These are phyloP conservation scores for Thelonectria olida DNA, from an alignment of 2,329 filamentous ascomycete genomes.

Conservation along the genomic window DNA sequence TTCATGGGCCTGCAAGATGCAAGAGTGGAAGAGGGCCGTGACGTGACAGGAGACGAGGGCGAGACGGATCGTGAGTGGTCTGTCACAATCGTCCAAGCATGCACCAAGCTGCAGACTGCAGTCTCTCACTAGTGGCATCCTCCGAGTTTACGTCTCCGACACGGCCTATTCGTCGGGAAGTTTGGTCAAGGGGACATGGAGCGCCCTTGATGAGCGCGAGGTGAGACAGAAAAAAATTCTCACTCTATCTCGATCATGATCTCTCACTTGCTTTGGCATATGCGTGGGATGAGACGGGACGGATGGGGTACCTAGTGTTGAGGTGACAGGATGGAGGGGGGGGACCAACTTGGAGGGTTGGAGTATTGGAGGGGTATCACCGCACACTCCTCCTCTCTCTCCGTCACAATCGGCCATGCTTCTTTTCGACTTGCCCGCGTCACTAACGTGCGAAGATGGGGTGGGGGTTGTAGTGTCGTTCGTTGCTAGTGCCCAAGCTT, in stretches of 20 bases:
- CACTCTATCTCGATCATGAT: not conserved
- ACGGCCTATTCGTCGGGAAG: slow-evolving; percentile 30
- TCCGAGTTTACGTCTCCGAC: slow-evolving; percentile 26
- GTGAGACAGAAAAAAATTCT: slow-evolving; percentile 1
- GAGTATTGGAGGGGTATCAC: slow-evolving; percentile 10
- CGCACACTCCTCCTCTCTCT: not conserved
- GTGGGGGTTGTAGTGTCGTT: slow-evolving; percentile 3
- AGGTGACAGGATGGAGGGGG: not conserved
- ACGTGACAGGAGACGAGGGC: slow-evolving; percentile 25
- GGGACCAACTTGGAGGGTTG: not conserved
- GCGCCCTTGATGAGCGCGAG: slow-evolving; percentile 20
- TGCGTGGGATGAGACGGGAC: not conserved
- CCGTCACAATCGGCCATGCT: slow-evolving; percentile 1
- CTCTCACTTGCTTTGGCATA: not conserved
- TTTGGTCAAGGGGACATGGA: slow-evolving; percentile 24
- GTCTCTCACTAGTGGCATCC: slow-evolving; percentile 30
- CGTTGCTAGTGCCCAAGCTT: not conserved
- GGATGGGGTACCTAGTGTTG: too few relatives aligned
- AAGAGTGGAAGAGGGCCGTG: slow-evolving; percentile 26
- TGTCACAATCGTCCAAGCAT: slow-evolving; percentile 23
- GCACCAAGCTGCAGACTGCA: slow-evolving; percentile 31
- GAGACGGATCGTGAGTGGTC: slow-evolving; percentile 35
- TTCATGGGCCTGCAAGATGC: slow-evolving; percentile 34
- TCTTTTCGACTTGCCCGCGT: slow-evolving; percentile 14
- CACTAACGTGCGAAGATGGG: slow-evolving; percentile 17